A percentile compares a stretch with the other conserved stretches of the same genome.
These are phyloP conservation scores for Candida lessepsii DNA, from an alignment of 805 yeast genomes.

Conservation along the genomic window DNA sequence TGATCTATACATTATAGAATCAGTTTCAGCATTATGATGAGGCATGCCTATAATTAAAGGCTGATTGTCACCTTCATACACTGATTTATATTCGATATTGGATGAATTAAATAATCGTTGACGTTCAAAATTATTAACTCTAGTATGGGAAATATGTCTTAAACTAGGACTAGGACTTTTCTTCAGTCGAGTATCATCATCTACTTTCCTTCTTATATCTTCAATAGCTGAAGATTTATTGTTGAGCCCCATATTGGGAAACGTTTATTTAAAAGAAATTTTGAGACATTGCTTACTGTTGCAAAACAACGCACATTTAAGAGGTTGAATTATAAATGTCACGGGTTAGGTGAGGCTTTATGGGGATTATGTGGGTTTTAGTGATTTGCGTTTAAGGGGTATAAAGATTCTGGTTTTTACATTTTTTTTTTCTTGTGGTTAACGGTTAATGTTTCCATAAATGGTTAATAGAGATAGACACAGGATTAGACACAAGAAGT, in stretches of 20 bases:
- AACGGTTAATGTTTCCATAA: no score
- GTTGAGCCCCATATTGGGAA: neutral
- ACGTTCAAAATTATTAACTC: constrained; percentile 20
- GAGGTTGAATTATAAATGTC: no score
- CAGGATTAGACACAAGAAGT: no score
- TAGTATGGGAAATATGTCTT: constrained; percentile 22
- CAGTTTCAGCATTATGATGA: neutral
- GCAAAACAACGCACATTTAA: no score
- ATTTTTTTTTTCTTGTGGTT: no score
- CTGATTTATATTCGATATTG: constrained; percentile 14
- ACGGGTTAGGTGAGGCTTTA: no score
- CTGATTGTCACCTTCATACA: constrained; percentile 16
- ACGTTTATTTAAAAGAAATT: neutral
- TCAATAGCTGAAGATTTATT: neutral
- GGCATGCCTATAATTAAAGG: constrained; percentile 13
- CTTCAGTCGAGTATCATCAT: neutral
- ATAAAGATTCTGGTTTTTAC: no score
- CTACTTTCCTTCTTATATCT: neutral
- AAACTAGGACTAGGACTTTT: constrained; percentile 26
- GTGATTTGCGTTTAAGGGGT: no score
- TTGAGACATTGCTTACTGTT: neutral
- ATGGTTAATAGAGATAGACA: no score
- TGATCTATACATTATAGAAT: constrained; percentile 8
- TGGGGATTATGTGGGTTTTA: no score
- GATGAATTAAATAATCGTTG: constrained; percentile 7